A percentile compares a stretch with the other conserved stretches of the same genome.
These are phyloP conservation scores for Geosmithia putterillii DNA, from an alignment of 2,329 filamentous ascomycete species.

Conservation along the genomic window DNA sequence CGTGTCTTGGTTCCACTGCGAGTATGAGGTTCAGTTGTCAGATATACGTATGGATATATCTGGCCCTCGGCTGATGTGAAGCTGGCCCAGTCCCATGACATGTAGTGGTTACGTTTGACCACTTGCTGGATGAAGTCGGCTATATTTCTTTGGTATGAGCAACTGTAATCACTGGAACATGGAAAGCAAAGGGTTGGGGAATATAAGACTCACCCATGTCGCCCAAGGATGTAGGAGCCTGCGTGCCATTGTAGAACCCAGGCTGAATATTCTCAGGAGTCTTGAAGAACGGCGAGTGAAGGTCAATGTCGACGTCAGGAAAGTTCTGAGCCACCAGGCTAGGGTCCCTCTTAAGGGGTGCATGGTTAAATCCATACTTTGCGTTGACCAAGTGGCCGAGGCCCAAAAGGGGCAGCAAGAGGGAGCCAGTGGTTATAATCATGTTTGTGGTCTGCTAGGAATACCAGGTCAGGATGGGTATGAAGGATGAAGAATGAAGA, in stretches of 20 bases:
- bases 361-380: constrained; percentile 8
- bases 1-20: constrained; percentile 11
- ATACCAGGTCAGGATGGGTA: not conserved
- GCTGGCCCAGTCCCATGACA: constrained; percentile 6
- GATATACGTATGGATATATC: constrained; percentile 6
- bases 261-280: constrained; percentile 4
- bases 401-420: constrained; percentile 1
- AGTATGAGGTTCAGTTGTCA: constrained; percentile 2
- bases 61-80: constrained; percentile 9
- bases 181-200: not conserved
- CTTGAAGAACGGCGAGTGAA: constrained; percentile 7
- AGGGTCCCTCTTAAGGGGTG: constrained; percentile 3
- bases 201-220: constrained; percentile 6
- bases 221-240: constrained; percentile 7
- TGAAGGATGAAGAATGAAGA: too few species aligned
- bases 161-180: not conserved
- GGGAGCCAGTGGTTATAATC: not conserved
- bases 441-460: constrained; percentile 1
- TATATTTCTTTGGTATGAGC: not conserved
- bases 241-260: constrained; percentile 7
- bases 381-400: constrained; percentile 4
- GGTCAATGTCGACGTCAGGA: constrained; percentile 6
- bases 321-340: constrained; percentile 4
- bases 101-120: constrained; percentile 6
- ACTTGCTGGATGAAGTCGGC: constrained; percentile 6